Evolutionary conservation across 2,329 filamentous ascomycete species (phyloP).

Genomic region (Diaporthe eres): DNA sequence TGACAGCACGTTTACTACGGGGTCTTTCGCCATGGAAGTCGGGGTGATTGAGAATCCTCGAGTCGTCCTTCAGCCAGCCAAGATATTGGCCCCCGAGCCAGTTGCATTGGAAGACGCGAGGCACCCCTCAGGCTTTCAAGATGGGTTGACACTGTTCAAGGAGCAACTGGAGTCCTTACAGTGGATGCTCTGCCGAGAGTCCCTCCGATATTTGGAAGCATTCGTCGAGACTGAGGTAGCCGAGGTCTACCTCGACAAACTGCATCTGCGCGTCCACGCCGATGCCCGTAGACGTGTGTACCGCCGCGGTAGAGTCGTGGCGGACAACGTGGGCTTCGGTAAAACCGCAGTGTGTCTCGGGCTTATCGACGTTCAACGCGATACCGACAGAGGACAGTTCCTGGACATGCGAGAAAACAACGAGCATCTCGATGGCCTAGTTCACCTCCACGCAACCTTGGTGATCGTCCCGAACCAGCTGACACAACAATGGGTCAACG

Average conservation of each 20-base stretch:
- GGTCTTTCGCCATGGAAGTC: slow-evolving; percentile 35
- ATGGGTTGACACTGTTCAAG: slow-evolving; percentile 40
- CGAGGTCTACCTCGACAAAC: slow-evolving; percentile 48
- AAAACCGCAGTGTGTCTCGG: slow-evolving; percentile 60
- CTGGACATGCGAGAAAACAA: slow-evolving; percentile 41
- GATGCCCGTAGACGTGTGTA: slow-evolving; percentile 30
- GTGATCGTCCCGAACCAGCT: slow-evolving; percentile 58
- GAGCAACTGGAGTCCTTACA: slow-evolving; percentile 45
- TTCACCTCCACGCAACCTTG: slow-evolving; percentile 54
- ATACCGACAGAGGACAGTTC: slow-evolving; percentile 45
- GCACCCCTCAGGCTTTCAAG: slow-evolving; percentile 37
- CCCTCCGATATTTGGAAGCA: slow-evolving; percentile 11
- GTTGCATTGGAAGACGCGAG: not conserved
- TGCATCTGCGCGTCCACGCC: slow-evolving; percentile 22
- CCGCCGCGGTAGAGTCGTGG: slow-evolving; percentile 56
- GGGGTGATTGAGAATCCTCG: slow-evolving; percentile 37
- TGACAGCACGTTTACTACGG: not conserved
- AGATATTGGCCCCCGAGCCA: slow-evolving; percentile 18
- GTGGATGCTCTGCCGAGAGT: slow-evolving; percentile 48
- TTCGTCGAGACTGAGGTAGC: slow-evolving; percentile 54
- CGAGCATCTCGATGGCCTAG: slow-evolving; percentile 38
- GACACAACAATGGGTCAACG: slow-evolving; percentile 55
- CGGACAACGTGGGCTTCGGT: slow-evolving; percentile 61
- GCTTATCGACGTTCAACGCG: slow-evolving; percentile 50
- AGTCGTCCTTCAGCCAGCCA: not conserved